phyloP scores from a whole-genome alignment of 345 rosid genomes.

The Lepidium aucheri region DNA sequence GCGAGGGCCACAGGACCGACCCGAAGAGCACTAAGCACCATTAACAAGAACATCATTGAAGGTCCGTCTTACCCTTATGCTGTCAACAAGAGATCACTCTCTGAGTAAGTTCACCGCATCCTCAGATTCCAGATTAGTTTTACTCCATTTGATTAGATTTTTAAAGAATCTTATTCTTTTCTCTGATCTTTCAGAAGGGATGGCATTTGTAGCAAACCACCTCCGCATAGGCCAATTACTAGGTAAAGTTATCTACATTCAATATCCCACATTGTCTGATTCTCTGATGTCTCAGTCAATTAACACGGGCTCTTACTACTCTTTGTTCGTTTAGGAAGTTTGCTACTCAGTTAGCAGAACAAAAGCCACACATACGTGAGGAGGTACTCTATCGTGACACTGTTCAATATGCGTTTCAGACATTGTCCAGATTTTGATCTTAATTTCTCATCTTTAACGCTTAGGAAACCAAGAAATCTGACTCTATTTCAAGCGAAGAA shows the following conservation, averaged over 20 bases:
- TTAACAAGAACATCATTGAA: slow-evolving; percentile 53
- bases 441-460: background rate
- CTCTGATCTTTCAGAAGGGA: slow-evolving; percentile 32
- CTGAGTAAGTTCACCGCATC: slow-evolving; percentile 43
- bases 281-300: background rate
- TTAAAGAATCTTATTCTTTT: background rate
- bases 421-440: background rate
- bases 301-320: background rate
- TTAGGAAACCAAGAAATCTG: slow-evolving; percentile 44
- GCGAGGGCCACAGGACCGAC: slow-evolving; percentile 36
- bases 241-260: slow-evolving; percentile 38
- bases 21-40: slow-evolving; percentile 60
- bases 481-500: slow-evolving; percentile 26
- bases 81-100: slow-evolving; percentile 50
- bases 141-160: background rate
- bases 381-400: slow-evolving; percentile 32
- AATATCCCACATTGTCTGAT: slow-evolving; percentile 8
- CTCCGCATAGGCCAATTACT: slow-evolving; percentile 71
- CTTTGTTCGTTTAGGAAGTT: slow-evolving; percentile 46
- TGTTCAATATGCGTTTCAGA: background rate
- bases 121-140: background rate
- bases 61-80: slow-evolving; percentile 57
- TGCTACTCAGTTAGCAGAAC: slow-evolving; percentile 67
- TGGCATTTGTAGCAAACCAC: slow-evolving; percentile 42
- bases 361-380: slow-evolving; percentile 34